These are phyloP conservation scores for Pochonia chlamydosporia DNA, from an alignment of 2,329 filamentous ascomycete genomes.

Conservation along the genomic window DNA sequence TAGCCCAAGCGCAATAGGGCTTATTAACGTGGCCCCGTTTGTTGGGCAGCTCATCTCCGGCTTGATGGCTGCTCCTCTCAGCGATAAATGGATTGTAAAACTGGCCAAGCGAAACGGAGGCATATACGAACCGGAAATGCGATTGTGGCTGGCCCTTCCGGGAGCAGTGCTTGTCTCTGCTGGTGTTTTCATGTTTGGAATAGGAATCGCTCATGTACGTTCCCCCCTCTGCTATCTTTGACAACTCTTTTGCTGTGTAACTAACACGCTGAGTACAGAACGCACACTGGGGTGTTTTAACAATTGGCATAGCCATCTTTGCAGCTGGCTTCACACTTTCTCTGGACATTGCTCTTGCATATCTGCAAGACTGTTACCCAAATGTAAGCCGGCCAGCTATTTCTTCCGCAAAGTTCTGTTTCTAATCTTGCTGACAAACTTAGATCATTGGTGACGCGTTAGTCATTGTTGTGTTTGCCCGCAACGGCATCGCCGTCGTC, in stretches of 20 bases:
- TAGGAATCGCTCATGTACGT: slow-evolving; percentile 24
- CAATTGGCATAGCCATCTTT: slow-evolving; percentile 27
- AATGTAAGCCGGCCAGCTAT: slow-evolving; percentile 19
- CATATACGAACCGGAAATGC: slow-evolving; percentile 37
- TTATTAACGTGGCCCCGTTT: slow-evolving; percentile 22
- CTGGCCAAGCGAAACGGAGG: slow-evolving; percentile 30
- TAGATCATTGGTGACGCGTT: not conserved
- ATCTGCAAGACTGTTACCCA: slow-evolving; percentile 28
- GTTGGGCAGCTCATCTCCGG: slow-evolving; percentile 30
- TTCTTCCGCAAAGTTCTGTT: not conserved
- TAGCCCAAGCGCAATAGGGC: slow-evolving; percentile 14
- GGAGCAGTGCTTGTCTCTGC: slow-evolving; percentile 23
- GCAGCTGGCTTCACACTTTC: slow-evolving; percentile 29
- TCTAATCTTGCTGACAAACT: slow-evolving; percentile 11
- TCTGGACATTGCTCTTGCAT: slow-evolving; percentile 24
- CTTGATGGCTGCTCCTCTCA: slow-evolving; percentile 28
- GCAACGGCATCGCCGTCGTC: slow-evolving; percentile 1
- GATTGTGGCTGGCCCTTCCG: slow-evolving; percentile 23
- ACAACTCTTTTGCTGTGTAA: not conserved
- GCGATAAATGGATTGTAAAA: slow-evolving; percentile 29
- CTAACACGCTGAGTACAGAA: slow-evolving; percentile 16
- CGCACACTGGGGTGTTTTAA: slow-evolving; percentile 31
- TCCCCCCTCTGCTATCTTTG: not conserved
- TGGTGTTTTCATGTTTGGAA: slow-evolving; percentile 30
- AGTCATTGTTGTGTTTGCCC: slow-evolving; percentile 14